Evolutionary conservation across 805 yeast genomes (phyloP), one percentile per base, ranked within the genome.

Genomic region (Hanseniaspora valbyensis): DNA sequence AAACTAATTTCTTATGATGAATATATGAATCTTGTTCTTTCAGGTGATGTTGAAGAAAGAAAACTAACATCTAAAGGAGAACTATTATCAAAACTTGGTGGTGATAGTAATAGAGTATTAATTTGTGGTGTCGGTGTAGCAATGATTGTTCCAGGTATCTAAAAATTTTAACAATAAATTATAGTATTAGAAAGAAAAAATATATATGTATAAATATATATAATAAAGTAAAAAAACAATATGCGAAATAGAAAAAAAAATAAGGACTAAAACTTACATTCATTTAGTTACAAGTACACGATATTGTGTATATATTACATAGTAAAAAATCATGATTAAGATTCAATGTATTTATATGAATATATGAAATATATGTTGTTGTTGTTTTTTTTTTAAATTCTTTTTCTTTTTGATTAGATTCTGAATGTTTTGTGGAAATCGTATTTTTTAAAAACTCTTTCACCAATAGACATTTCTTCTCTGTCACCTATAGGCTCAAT

Each of bases 1-100:
- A 85, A 80, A 3, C 70, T 92, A 46, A 76, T 83, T 26, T 97
- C 97, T 1, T 90, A 90, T 65, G 98, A 92, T 63, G 97, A 92
- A 66, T 90, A 82, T 59, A 96, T 92, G 54, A 92, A 86, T 62
- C 79, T 89, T 66, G 95, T 92, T 10, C 72, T 92, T 48, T 84
- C 83, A 58, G 81, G 89, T 58, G 96, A 64, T 13, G 58, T 58
- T 2, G 66, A 62, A 49, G 63, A 61, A 33, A 30, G 38, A 36
- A 30, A 44, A 26, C 45, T 44, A 9, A 29, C 50, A 14, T 36
- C 41, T 1, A 38, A 33, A 14, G 37, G 29, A 12, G 45, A 40
- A 13, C 6, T 33, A 7, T 55, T 55, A 52, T 18, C 51, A 54
- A 30, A 54, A 51, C 22, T 54, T 48, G n/a, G 53, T 52, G n/a